These are phyloP conservation scores for Colletotrichum phormii DNA, from an alignment of 2,329 filamentous ascomycete genomes.

Conservation along the genomic window DNA sequence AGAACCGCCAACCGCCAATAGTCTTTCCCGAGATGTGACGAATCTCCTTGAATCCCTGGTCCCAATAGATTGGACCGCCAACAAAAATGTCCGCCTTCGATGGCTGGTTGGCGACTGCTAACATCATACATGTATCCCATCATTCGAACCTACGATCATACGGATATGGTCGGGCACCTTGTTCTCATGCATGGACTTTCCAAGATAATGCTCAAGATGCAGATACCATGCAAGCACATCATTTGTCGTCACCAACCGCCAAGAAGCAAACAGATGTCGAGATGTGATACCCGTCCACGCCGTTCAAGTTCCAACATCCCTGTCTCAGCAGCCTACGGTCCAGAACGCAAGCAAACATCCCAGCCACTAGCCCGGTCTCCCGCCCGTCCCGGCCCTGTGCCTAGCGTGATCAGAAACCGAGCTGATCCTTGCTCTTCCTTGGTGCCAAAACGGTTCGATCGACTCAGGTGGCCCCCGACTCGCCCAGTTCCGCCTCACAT, in stretches of 20 bases:
- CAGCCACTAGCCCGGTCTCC: background rate
- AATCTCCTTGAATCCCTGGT: conserved; percentile 10
- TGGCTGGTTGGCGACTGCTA: background rate
- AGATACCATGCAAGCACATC: conserved; percentile 14
- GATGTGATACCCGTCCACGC: background rate
- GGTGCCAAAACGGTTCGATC: background rate
- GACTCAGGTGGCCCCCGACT: background rate
- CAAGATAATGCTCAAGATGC: conserved; percentile 10
- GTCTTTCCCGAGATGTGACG: conserved; percentile 20
- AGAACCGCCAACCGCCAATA: conserved; percentile 27
- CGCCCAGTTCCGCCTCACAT: background rate
- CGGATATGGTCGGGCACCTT: conserved; percentile 13
- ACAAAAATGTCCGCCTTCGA: background rate
- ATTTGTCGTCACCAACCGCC: conserved; percentile 31
- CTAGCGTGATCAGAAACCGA: background rate
- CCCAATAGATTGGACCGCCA: background rate
- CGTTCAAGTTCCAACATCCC: background rate
- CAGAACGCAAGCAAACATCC: conserved; percentile 8
- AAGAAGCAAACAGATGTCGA: conserved; percentile 17
- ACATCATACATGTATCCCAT: background rate
- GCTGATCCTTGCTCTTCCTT: background rate
- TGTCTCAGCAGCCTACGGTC: background rate
- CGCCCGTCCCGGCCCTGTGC: conserved; percentile 20
- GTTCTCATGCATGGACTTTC: background rate
- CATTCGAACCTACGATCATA: background rate